Base-by-base conservation (phyloP, 1,284 basidiomycete species). In the Fomitopsis schrenkii region DNA sequence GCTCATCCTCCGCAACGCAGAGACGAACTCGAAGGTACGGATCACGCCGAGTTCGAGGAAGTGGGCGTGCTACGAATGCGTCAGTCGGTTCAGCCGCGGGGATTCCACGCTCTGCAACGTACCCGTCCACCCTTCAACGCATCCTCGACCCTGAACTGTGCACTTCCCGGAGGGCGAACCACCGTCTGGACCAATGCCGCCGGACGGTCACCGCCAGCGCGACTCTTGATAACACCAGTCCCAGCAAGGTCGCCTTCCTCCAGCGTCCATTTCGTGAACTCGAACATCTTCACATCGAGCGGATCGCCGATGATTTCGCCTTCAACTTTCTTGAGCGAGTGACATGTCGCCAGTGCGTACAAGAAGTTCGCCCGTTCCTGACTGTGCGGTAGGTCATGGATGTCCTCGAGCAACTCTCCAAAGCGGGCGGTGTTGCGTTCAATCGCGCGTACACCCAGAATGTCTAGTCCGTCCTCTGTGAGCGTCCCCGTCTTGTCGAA, bases 401-500 rank as follows among this genome's bases (percentile, higher is more conserved):
- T 85, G 62, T 96, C 88, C 63, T 92, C 85, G 64, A 97, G 82
- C 22, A 99, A 84, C 72, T 99, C 96, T 45, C 95, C 95, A 75
- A 99, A 99, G 50, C 88, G 84, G 55, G 88, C 83, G 9, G 75
- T 81, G 59, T 79, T 83, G 55, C 91, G 86, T 66, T 96, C 94
- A 48, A 94, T 83, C 1, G 86, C 87, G 45, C 95, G 88, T 12
- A 96, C 90, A 30, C 95, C 95, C 52, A 99, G 89, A 52, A 99
- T 95, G 71, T 99, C 97, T 46, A 99, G 83, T 0, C 97, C 97
- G 67, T 99, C 97, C 75, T 98, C 97, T 0, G 97, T 99, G 17
- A 99, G 82, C 0, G 97, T 99, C 2, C 97, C 97, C 1, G 97
- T 99, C 79, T 99, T 99, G 81, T 99, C 97, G 71, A 99, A 99